Conservation (phyloP, 345 rosid genomes). For the Eucalyptus dawsonii region DNA sequence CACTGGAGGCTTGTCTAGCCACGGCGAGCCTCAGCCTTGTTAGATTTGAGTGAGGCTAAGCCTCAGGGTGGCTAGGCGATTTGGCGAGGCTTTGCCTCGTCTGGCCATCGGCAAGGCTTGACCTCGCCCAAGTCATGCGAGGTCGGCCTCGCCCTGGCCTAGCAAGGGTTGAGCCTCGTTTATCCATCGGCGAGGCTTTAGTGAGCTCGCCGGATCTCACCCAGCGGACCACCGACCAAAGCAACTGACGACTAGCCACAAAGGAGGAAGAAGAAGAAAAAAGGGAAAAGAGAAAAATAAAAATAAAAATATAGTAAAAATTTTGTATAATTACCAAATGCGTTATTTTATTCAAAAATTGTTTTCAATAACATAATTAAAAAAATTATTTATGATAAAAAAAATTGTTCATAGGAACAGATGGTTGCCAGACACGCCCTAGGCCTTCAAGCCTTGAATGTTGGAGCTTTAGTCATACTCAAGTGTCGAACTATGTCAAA, state of each 20-base stretch:
- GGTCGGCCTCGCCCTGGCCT: too few species aligned
- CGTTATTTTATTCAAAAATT: too few species aligned
- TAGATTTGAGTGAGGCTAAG: accelerated
- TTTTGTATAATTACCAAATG: accelerated
- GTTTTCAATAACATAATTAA: accelerated
- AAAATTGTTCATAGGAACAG: accelerated
- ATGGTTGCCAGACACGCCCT: accelerated
- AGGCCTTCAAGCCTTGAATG: background rate
- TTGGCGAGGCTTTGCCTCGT: accelerated
- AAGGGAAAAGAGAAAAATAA: too few species aligned
- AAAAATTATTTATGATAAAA: too few species aligned
- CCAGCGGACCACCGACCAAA: accelerated
- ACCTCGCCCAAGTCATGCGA: accelerated
- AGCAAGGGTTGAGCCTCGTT: accelerated
- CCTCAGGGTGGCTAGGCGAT: accelerated
- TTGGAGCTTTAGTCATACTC: background rate
- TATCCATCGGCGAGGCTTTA: accelerated
- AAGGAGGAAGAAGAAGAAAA: too few species aligned
- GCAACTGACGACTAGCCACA: accelerated
- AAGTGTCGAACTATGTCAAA: background rate
- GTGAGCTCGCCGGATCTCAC: accelerated
- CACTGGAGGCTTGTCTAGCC: accelerated
- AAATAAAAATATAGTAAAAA: too few species aligned
- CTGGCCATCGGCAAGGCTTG: accelerated
- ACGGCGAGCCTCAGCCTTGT: accelerated